phyloP scores from a whole-genome alignment of 2,329 filamentous ascomycete species.

The Fusarium stilboides region DNA sequence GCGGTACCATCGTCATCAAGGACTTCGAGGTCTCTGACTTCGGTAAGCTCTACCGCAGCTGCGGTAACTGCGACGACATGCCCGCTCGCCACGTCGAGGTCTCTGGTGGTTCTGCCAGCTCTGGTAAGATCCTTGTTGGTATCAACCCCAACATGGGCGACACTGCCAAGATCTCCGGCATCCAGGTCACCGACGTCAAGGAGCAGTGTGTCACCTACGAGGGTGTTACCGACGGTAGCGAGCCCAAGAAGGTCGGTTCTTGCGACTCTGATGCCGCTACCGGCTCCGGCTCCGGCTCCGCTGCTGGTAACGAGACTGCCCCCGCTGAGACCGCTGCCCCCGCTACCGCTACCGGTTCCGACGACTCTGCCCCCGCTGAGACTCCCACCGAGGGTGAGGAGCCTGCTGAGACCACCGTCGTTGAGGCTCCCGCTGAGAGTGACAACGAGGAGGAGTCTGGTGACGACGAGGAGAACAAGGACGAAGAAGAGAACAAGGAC shows the following conservation, averaged over 20 bases:
- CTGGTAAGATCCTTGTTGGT: conserved; percentile 59
- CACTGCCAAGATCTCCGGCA: conserved; percentile 48
- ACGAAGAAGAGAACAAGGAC: conserved; percentile 4
- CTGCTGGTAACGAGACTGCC: conserved; percentile 12
- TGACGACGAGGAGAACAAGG: conserved; percentile 8
- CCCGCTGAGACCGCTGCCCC: background rate
- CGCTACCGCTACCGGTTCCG: background rate
- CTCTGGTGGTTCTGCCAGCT: conserved; percentile 56
- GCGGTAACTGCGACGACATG: conserved; percentile 60
- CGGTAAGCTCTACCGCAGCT: conserved; percentile 47
- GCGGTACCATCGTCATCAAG: conserved; percentile 45
- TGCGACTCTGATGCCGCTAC: conserved; percentile 29
- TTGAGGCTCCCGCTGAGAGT: conserved; percentile 9
- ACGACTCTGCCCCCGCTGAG: conserved; percentile 1
- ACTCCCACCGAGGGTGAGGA: conserved; percentile 10
- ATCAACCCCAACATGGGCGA: conserved; percentile 61
- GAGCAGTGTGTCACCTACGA: conserved; percentile 44
- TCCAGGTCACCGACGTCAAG: conserved; percentile 37
- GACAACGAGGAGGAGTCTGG: conserved; percentile 11
- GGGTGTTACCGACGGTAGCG: conserved; percentile 47
- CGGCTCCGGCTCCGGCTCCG: conserved; percentile 15
- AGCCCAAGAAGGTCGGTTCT: conserved; percentile 46
- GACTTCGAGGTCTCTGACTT: conserved; percentile 45
- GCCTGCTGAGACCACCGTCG: conserved; percentile 13
- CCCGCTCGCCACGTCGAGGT: conserved; percentile 61